Evolutionary conservation across 2,329 filamentous ascomycete species (phyloP).

Genomic region (Verticillium longisporum): DNA sequence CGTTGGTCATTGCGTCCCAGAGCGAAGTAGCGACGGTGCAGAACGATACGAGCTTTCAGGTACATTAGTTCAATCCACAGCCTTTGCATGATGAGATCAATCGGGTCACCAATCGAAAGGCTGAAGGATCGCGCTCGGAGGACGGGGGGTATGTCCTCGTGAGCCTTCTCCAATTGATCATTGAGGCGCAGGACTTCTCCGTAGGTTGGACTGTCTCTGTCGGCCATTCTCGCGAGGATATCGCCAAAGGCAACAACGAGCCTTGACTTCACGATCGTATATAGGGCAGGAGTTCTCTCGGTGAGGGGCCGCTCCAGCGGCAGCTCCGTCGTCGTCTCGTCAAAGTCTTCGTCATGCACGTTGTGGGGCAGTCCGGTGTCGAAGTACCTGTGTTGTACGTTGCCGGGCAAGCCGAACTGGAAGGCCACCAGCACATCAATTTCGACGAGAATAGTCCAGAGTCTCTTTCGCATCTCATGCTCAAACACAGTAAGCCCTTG

Average conservation of each 20-base stretch:
- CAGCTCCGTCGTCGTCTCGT: slow-evolving; percentile 21
- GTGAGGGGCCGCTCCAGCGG: slow-evolving; percentile 25
- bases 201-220: slow-evolving; percentile 20
- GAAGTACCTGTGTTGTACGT: slow-evolving; percentile 29
- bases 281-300: slow-evolving; percentile 18
- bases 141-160: slow-evolving; percentile 9
- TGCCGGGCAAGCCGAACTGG: slow-evolving; percentile 37
- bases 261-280: slow-evolving; percentile 16
- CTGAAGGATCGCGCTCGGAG: neutral
- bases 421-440: slow-evolving; percentile 34
- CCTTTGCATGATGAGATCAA: slow-evolving; percentile 28
- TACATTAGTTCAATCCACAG: slow-evolving; percentile 29
- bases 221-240: slow-evolving; percentile 11
- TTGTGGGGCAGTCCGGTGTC: slow-evolving; percentile 37
- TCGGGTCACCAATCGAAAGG: slow-evolving; percentile 25
- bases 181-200: slow-evolving; percentile 28
- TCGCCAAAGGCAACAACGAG: slow-evolving; percentile 16
- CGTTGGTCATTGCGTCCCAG: slow-evolving; percentile 23
- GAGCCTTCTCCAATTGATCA: slow-evolving; percentile 24
- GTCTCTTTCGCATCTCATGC: slow-evolving; percentile 36
- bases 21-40: slow-evolving; percentile 27
- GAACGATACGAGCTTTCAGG: slow-evolving; percentile 30
- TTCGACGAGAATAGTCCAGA: slow-evolving; percentile 32
- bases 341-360: slow-evolving; percentile 35
- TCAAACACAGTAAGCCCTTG: slow-evolving; percentile 28